These are phyloP conservation scores for Thermoascus crustaceus DNA, from an alignment of 2,329 filamentous ascomycete species.

Conservation along the genomic window DNA sequence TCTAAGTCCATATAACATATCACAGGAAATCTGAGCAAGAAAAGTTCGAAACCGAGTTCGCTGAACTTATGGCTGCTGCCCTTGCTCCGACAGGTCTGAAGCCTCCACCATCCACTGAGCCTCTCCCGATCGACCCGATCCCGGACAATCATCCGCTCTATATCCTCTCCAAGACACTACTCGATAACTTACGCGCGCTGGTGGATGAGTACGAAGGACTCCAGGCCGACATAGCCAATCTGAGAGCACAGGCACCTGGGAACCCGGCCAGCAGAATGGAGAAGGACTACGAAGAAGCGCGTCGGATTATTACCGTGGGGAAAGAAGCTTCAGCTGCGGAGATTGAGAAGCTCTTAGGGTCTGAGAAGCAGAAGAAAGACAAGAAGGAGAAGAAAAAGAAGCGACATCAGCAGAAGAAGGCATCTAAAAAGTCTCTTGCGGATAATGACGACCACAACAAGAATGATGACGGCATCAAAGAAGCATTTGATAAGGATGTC, in stretches of 20 bases:
- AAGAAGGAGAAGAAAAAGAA: conserved; percentile 2
- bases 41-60: conserved; percentile 7
- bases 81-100: conserved; percentile 6
- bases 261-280: conserved; percentile 8
- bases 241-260: conserved; percentile 6
- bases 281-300: conserved; percentile 10
- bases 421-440: neutral
- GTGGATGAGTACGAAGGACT: conserved; percentile 8
- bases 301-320: conserved; percentile 11
- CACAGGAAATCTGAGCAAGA: conserved; percentile 8
- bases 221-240: conserved; percentile 2
- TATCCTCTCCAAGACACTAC: conserved; percentile 4
- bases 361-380: conserved; percentile 1
- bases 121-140: neutral
- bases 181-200: conserved; percentile 7
- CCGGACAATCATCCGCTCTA: conserved; percentile 7
- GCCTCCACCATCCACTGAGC: neutral
- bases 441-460: conserved; percentile 1
- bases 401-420: neutral
- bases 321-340: conserved; percentile 9
- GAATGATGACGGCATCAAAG: no score
- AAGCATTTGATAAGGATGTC: conserved; percentile 10
- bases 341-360: conserved; percentile 10
- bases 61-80: conserved; percentile 6
- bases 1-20: neutral